A percentile compares a stretch with the other conserved stretches of the same genome.
Conservation (phyloP, 768 basidiomycete genomes). For the Serendipita sp. region DNA sequence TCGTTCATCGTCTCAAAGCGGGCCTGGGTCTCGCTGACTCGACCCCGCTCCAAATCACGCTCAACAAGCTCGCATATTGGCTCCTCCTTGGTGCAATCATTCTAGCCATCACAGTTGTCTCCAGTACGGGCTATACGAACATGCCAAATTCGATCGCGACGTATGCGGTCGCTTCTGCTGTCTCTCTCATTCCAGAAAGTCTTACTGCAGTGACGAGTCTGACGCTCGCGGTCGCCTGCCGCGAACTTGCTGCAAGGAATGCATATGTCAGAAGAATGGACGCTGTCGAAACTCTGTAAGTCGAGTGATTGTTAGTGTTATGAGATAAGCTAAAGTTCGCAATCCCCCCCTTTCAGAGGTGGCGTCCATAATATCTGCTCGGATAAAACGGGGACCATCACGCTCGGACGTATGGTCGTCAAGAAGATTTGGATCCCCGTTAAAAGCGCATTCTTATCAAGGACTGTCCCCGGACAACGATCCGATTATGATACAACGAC, state of each 20-base stretch:
- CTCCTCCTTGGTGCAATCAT: conserved; percentile 19
- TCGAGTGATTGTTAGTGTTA: background rate
- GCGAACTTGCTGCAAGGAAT: conserved; percentile 38
- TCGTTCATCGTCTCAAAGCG: background rate
- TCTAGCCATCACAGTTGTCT: conserved; percentile 19
- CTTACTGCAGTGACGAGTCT: conserved; percentile 35
- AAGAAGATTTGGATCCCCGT: conserved; percentile 19
- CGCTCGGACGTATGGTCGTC: conserved; percentile 24
- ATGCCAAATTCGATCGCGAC: background rate
- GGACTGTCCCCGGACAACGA: background rate
- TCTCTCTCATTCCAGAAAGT: conserved; percentile 22
- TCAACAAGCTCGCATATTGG: conserved; percentile 22
- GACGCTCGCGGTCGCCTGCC: conserved; percentile 42
- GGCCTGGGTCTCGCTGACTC: background rate
- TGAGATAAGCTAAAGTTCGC: background rate
- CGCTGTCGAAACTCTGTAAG: conserved; percentile 39
- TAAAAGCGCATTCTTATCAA: background rate
- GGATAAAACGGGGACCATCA: conserved; percentile 41
- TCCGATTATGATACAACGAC: background rate
- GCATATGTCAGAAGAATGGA: conserved; percentile 49
- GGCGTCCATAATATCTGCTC: conserved; percentile 39
- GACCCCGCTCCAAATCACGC: conserved; percentile 23
- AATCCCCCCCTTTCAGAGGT: conserved; percentile 18
- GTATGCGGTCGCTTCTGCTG: conserved; percentile 12
- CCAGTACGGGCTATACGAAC: background rate